phyloP scores from a whole-genome alignment of 1,139 yeast species.

The Scheffersomyces parashehatae region DNA sequence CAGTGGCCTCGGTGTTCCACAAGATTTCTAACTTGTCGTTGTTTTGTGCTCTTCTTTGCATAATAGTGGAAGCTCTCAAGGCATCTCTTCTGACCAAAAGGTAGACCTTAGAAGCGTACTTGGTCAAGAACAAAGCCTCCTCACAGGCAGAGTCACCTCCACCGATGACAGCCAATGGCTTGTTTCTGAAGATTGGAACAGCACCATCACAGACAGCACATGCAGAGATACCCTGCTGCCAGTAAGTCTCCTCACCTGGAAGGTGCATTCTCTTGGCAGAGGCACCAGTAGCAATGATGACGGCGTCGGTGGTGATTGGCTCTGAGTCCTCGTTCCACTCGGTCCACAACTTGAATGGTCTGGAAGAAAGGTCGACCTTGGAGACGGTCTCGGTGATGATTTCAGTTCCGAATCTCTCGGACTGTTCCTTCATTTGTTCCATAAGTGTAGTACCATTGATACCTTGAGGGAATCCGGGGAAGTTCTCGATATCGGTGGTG shows the following conservation, averaged over 20 bases:
- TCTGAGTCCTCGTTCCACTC: constrained; percentile 89
- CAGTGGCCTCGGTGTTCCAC: constrained; percentile 82
- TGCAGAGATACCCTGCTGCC: constrained; percentile 99
- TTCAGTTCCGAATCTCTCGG: constrained; percentile 84
- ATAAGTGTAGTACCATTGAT: constrained; percentile 82
- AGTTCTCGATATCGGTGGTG: constrained; percentile 95
- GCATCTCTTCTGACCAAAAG: constrained; percentile 91
- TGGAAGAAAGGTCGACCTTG: constrained; percentile 79
- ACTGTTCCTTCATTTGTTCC: constrained; percentile 92
- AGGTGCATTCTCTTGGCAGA: constrained; percentile 90
- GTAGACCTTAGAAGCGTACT: constrained; percentile 93
- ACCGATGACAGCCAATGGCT: constrained; percentile 95
- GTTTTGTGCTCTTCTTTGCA: constrained; percentile 87
- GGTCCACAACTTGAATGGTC: constrained; percentile 96
- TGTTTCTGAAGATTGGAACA: constrained; percentile 95
- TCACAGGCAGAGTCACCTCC: constrained; percentile 99
- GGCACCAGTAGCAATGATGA: constrained; percentile 95
- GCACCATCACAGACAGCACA: constrained; percentile 99
- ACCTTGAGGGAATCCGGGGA: constrained; percentile 98
- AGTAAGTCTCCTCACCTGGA: constrained; percentile 96
- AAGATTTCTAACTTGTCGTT: constrained; percentile 89
- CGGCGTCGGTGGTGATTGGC: constrained; percentile 90
- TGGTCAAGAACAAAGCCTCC: constrained; percentile 94
- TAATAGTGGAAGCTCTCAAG: constrained; percentile 90
- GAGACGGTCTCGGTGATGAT: constrained; percentile 93